A percentile compares a stretch with the other conserved stretches of the same genome.
Conservation (phyloP, 2,329 filamentous ascomycete species). For the Cylindrodendrum hubeiense region DNA sequence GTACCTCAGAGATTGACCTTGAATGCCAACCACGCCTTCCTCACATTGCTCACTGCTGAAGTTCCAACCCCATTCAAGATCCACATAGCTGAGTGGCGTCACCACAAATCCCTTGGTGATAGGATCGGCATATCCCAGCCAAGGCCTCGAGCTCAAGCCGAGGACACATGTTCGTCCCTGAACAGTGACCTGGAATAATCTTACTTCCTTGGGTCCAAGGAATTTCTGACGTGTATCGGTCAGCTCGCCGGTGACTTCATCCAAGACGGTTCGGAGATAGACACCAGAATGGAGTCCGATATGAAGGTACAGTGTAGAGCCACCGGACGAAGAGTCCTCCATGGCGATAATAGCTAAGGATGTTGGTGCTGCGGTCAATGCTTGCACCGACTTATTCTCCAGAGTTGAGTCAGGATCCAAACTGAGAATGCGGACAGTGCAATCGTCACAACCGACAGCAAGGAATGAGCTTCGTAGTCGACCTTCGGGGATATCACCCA, state of each 20-base stretch:
- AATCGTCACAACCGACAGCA: slow-evolving; percentile 96
- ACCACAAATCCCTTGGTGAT: slow-evolving; percentile 91
- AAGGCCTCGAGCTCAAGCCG: slow-evolving; percentile 92
- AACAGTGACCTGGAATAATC: slow-evolving; percentile 91
- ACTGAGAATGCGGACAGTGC: slow-evolving; percentile 92
- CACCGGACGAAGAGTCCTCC: slow-evolving; percentile 91
- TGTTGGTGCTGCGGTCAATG: slow-evolving; percentile 89
- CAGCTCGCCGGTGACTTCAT: slow-evolving; percentile 94
- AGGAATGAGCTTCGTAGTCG: slow-evolving; percentile 90
- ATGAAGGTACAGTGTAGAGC: slow-evolving; percentile 91
- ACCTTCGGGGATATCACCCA: slow-evolving; percentile 93
- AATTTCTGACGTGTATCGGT: slow-evolving; percentile 96
- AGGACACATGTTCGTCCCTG: slow-evolving; percentile 87
- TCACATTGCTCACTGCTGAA: slow-evolving; percentile 96
- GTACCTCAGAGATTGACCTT: slow-evolving; percentile 89
- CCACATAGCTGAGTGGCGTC: slow-evolving; percentile 89
- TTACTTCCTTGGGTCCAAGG: slow-evolving; percentile 89
- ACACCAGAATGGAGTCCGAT: slow-evolving; percentile 97
- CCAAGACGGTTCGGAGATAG: slow-evolving; percentile 93
- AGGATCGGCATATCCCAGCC: slow-evolving; percentile 93
- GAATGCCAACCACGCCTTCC: slow-evolving; percentile 94
- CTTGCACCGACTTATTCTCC: slow-evolving; percentile 94
- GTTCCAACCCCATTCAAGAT: slow-evolving; percentile 94
- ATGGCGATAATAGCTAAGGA: slow-evolving; percentile 93
- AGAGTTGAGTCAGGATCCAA: slow-evolving; percentile 90